A percentile compares a stretch with the other conserved stretches of the same genome.
Evolutionary conservation across 169 alveolate species (phyloP).

Genomic region (Amoebophrya sp.): DNA sequence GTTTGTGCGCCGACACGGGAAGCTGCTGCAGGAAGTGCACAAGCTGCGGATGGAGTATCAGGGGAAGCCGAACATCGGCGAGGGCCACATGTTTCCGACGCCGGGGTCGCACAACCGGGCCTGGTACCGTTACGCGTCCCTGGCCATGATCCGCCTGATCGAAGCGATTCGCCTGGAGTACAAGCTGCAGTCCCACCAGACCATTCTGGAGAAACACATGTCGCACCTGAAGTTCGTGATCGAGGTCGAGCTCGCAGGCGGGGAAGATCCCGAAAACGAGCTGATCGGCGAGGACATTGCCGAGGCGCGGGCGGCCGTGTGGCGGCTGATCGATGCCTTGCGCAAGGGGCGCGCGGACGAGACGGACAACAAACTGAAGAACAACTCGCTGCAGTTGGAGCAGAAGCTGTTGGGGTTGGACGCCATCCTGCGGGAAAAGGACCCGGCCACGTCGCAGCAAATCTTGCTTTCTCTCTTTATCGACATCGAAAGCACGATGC

Average conservation of each 20-base stretch:
- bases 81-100: too few species aligned
- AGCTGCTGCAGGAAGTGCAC: not conserved
- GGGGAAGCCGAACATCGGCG: not conserved
- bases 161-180: not conserved
- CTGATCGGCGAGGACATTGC: not conserved
- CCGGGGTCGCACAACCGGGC: too few species aligned
- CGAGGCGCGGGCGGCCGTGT: not conserved
- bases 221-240: not conserved
- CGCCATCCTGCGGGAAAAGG: not conserved
- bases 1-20: not conserved
- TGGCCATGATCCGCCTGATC: too few species aligned
- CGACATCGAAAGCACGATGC: not conserved
- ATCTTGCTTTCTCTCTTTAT: not conserved
- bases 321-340: not conserved
- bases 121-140: too few species aligned
- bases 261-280: not conserved
- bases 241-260: not conserved
- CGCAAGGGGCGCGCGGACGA: not conserved
- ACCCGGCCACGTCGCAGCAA: not conserved
- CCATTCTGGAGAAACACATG: not conserved
- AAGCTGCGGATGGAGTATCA: not conserved
- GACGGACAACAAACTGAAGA: not conserved
- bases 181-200: not conserved
- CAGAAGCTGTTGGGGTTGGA: not conserved
- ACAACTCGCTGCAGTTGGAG: not conserved